Conservation (phyloP, 2,329 filamentous ascomycete genomes). For the Paracorniculantispora psalliotae region DNA sequence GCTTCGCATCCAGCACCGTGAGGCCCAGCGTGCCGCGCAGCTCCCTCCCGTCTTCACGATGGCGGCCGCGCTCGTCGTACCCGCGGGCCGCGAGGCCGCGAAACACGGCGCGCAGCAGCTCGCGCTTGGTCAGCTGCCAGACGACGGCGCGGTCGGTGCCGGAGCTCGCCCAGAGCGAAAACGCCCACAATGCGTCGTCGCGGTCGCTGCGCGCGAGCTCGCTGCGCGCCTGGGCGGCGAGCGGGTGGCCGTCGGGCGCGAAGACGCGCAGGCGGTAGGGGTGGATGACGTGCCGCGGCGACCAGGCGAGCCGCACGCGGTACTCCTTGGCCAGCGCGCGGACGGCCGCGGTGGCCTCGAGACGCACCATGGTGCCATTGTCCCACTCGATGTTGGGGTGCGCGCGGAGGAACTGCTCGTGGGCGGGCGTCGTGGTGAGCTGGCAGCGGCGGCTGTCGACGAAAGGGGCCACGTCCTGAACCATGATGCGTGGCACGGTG, state of each 20-base stretch:
- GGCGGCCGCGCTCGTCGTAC: constrained; percentile 15
- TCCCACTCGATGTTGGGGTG: constrained; percentile 14
- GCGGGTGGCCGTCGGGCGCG: constrained; percentile 28
- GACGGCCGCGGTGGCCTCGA: constrained; percentile 9
- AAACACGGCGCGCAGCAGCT: constrained; percentile 25
- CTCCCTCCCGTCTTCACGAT: constrained; percentile 10
- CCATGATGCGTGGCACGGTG: background rate
- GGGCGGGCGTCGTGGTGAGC: constrained; percentile 18
- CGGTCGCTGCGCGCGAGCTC: constrained; percentile 23
- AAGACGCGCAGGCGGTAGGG: constrained; percentile 30
- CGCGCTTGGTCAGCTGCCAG: constrained; percentile 20
- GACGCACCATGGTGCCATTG: constrained; percentile 3
- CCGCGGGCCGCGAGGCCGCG: constrained; percentile 24
- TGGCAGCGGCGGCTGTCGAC: background rate
- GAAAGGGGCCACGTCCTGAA: constrained; percentile 6
- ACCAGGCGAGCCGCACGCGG: constrained; percentile 23
- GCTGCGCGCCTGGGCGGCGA: constrained; percentile 22
- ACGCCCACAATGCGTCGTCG: constrained; percentile 30
- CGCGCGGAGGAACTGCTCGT: constrained; percentile 10
- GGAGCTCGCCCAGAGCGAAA: constrained; percentile 16
- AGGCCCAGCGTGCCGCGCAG: constrained; percentile 25
- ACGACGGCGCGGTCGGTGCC: constrained; percentile 21
- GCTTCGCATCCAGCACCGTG: constrained; percentile 17
- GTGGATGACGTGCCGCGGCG: constrained; percentile 27
- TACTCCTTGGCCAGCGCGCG: constrained; percentile 17